phyloP scores from a whole-genome alignment of 169 alveolate species.

The Neospora caninum region DNA sequence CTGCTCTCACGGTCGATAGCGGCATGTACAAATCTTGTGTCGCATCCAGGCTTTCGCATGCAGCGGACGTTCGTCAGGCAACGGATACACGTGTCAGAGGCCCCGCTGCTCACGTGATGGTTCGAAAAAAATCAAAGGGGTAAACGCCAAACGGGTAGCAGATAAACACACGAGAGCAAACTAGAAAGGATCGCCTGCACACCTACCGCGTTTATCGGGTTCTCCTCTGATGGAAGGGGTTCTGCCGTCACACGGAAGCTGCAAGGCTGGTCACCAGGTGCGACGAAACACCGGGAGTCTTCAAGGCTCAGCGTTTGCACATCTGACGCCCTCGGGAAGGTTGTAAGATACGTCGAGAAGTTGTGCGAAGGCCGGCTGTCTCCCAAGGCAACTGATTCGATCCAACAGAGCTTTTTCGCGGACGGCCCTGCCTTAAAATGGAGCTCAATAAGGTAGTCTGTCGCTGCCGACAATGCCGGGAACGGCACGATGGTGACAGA shows the following conservation, averaged over 20 bases:
- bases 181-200: too few species aligned
- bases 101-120: too few species aligned
- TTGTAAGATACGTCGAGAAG: background rate
- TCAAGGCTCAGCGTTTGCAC: background rate
- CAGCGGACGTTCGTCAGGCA: too few species aligned
- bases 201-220: background rate
- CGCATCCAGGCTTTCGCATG: too few species aligned
- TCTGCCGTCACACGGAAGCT: background rate
- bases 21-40: too few species aligned
- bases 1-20: too few species aligned
- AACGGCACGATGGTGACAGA: background rate
- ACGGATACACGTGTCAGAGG: too few species aligned
- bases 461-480: background rate
- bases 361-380: background rate
- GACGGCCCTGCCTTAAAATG: slow-evolving; percentile 13
- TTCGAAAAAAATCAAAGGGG: too few species aligned
- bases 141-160: too few species aligned
- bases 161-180: too few species aligned
- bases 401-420: slow-evolving; percentile 11
- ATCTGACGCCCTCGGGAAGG: background rate
- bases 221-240: background rate
- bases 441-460: background rate
- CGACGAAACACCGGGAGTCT: background rate
- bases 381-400: background rate
- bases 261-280: background rate